Base-by-base conservation (phyloP, 345 rosid species). In the Carallia brachiata region DNA sequence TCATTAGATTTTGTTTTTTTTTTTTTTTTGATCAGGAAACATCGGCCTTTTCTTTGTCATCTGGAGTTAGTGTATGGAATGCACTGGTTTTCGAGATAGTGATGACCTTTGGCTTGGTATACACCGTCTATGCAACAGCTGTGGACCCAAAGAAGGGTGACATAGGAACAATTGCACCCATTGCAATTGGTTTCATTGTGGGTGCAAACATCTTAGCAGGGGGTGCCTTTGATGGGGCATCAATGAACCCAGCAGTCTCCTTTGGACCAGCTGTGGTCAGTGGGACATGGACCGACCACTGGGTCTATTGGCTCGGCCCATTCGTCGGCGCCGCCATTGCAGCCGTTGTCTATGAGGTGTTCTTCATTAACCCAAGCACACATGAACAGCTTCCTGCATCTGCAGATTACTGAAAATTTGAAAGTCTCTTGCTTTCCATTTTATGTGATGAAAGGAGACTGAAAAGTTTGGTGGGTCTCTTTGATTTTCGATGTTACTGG, bases 301-400 rank as follows among this genome's bases (percentile, higher is more conserved):
- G 80, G 80, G 80, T 77, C 40, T 77, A 77, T 40, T 77, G 74
- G 80, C 77, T 77, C 27, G 80, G 74, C 8, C 80, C 80, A 19
- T 77, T 77, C 36, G 31, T 59, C 7, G 80, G 80, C 0, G 73
- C 73, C 6, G 77, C 52, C 23, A 77, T 77, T 12, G 77, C 80
- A 1, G 80, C 73, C 8, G 2, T 77, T 18, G 70, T 77, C 39
- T 77, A 77, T 16, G 80, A 77, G 57, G 17, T 19, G 16, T 48
- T 72, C 44, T 72, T 77, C 76, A 77, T 77, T 58, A 39, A 37
- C 73, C 69, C 73, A 52, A 32, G 15, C 67, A 72, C 80, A 57
- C 73, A 77, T 12, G 73, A 77, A 32, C 80, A 50, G 23, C 54
- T 72, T 23, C 67, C 80, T 40, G 2, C 31, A 12, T 6, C 70